Base-by-base conservation (phyloP, 371 early-diverging fungal species). In the Coelomomyces lativittatus region DNA sequence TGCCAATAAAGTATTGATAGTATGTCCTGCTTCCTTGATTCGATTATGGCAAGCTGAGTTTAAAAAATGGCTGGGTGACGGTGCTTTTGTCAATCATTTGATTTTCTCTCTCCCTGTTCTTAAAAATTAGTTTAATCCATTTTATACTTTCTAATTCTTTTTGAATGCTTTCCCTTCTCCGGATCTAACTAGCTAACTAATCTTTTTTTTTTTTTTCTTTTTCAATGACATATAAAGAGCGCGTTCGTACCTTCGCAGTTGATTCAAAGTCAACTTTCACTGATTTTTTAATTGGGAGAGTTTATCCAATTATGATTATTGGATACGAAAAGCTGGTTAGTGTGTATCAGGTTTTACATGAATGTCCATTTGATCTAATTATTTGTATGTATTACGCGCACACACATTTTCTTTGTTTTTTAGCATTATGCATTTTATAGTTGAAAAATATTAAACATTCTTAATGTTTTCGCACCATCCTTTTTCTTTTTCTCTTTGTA, bases 31-130 rank as follows among this genome's bases (percentile, higher is more conserved):
- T 23, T 62, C 76, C 1, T 51, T 80, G 14, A 60, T 78, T 23
- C 23, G 60, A 58, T 75, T 77, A 44, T 80, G 80, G 80, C 53
- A 70, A 50, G 58, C 56, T 27, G 80, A 80, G 49, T 73, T 80
- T 56, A 63, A 62, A 25, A 78, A 77, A 40, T 80, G 80, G 80
- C 63, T 80, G 2, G 76, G 78, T 0, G 64, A 63, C 21, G 53
- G 35, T 23, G 19, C 28, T 10, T 28, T 52, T n/a, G 27, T 30
- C 29, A 36, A 9, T 15, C 6, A 41, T 19, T 62, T 66, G 49
- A 47, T 56, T 19, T 47, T 25, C 19, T 4, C 5, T 7, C 17
- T 21, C n/a, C 14, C 23, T 35, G 28, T 14, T 28, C 25, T 25
- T 15, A 9, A 46, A 28, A 28, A 2, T 50, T n/a, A n/a, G n/a